Evolutionary conservation across 441 rosid genomes (phyloP).

Genomic region (Corymbia calophylla): DNA sequence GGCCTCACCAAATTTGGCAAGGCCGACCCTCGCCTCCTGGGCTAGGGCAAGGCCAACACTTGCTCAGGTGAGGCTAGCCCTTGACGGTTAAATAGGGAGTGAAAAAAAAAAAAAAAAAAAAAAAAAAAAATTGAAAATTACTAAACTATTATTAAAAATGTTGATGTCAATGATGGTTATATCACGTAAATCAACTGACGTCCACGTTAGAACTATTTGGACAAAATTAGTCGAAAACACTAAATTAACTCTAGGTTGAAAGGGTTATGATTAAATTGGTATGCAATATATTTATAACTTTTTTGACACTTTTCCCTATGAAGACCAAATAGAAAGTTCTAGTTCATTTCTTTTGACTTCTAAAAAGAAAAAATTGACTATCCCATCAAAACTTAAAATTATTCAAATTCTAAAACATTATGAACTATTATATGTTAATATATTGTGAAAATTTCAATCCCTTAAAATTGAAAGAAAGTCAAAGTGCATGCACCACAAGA

Average conservation of each 20-base stretch:
- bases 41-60: background rate
- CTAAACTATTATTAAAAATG: too few relatives aligned
- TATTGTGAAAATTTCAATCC: background rate
- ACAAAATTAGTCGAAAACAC: background rate
- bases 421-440: background rate
- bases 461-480: background rate
- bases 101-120: background rate
- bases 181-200: rapidly evolving
- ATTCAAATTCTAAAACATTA: background rate
- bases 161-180: too few relatives aligned
- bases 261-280: background rate
- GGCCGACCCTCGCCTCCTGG: too few relatives aligned
- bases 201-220: background rate
- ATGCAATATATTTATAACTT: too few relatives aligned
- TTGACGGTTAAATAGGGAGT: rapidly evolving
- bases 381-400: background rate
- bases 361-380: background rate
- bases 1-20: background rate
- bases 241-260: rapidly evolving
- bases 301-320: background rate
- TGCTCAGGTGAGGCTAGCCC: background rate
- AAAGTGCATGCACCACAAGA: background rate
- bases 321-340: background rate
- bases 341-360: background rate
- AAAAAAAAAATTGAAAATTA: too few relatives aligned